A percentile compares a stretch with the other conserved stretches of the same genome.
These are phyloP conservation scores for Sugiyamaella grinbergsii DNA, from an alignment of 1,139 yeast genomes.

Conservation along the genomic window DNA sequence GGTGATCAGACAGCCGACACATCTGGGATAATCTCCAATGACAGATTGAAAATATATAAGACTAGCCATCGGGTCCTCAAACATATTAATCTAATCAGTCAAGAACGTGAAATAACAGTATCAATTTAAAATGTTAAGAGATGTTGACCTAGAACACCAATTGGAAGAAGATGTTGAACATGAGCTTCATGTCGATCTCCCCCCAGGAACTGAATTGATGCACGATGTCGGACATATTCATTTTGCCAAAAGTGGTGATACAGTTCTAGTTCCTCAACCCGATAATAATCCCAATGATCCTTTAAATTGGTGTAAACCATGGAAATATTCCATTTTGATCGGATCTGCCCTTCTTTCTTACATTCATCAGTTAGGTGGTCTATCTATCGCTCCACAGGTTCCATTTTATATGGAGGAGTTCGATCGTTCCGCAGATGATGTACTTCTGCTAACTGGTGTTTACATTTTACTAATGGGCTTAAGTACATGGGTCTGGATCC, in stretches of 20 bases:
- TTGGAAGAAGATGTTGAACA: conserved; percentile 10
- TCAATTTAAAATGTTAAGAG: conserved; percentile 5
- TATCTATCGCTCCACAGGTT: conserved; percentile 31
- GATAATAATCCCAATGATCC: conserved; percentile 40
- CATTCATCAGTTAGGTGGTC: conserved; percentile 35
- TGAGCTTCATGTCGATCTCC: conserved; percentile 33
- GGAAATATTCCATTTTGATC: conserved; percentile 33
- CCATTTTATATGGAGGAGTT: conserved; percentile 34
- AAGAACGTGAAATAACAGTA: background rate
- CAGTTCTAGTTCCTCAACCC: conserved; percentile 42
- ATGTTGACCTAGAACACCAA: conserved; percentile 9
- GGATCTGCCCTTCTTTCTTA: conserved; percentile 34
- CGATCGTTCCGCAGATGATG: conserved; percentile 34
- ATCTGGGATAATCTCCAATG: background rate
- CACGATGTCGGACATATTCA: conserved; percentile 47
- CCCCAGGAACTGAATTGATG: conserved; percentile 53
- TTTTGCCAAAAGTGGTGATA: conserved; percentile 43
- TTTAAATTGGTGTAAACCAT: conserved; percentile 36
- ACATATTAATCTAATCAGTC: too few relatives aligned
- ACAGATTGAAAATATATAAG: background rate
- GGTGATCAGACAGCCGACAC: background rate
- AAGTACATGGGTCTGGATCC: conserved; percentile 39
- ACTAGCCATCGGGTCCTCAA: too few relatives aligned
- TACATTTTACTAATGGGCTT: conserved; percentile 38
- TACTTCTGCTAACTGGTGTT: conserved; percentile 39